Evolutionary conservation across 306 rosid species (phyloP), one percentile per base, ranked within the genome.

Genomic region (Acacia acuminata): DNA sequence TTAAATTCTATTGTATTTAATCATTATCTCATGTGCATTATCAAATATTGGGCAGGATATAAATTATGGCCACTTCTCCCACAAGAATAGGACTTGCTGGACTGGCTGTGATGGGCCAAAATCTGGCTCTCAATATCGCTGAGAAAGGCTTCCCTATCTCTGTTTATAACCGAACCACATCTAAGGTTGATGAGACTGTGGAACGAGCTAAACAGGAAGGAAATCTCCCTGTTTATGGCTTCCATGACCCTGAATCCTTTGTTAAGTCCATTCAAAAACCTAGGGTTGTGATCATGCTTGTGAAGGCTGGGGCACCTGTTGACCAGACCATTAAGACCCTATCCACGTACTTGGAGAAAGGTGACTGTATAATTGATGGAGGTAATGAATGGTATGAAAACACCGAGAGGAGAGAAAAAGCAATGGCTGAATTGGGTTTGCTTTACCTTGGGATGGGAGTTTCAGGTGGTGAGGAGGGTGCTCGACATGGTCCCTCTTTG

Each of bases 371-470:
- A 24, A 88, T 94, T 83, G 97, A 94, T 53, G 98, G 98, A 53
- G 98, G 98, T 81, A 94, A 94, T 66, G 98, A 94, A 85, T 94
- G 98, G 98, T 94, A 94, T 7, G 98, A 94, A 87, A 94, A 93
- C 86, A 94, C 98, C 9, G 98, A 94, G 82, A 91, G 98, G 88
- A 89, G 98, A 85, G 92, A 81, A 85, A 92, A 93, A 72, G 97
- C 77, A 1, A 74, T 79, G 86, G 87, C 92, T 5, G 94, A 94
- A 73, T 76, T 88, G 88, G 97, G 98, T 77, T 84, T 94, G 53
- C 96, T 92, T 60, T 94, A 94, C 92, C 97, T 94, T 50, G 97
- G 98, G 17, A 94, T 92, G 94, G 97, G 98, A 70, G 98, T 94
- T 85, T 94, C 98, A 70, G 98, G 97, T 51, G 98, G 98, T 30